phyloP scores from a whole-genome alignment of 306 rosid genomes.

The Trifolium dubium region DNA sequence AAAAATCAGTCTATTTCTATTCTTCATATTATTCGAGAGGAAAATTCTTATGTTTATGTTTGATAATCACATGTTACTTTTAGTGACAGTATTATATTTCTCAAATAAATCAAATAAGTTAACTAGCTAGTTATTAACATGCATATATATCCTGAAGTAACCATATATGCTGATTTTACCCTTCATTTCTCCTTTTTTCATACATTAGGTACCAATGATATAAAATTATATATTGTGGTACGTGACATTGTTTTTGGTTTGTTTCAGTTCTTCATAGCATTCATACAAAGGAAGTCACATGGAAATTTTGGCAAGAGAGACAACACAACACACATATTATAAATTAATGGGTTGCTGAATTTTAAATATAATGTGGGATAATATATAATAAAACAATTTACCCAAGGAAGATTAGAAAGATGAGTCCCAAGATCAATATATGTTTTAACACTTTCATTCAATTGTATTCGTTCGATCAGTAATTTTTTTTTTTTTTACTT shows the following conservation, averaged over 20 bases:
- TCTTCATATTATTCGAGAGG: too few relatives aligned
- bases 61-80: not conserved
- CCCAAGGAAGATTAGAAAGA: not conserved
- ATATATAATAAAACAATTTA: not conserved
- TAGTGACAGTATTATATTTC: not conserved
- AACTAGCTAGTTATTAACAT: too few relatives aligned
- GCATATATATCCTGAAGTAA: not conserved
- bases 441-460: too few relatives aligned
- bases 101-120: not conserved
- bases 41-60: too few relatives aligned
- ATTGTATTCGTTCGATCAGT: too few relatives aligned
- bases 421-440: not conserved
- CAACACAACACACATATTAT: not conserved
- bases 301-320: not conserved
- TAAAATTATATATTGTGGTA: not conserved
- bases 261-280: conserved; percentile 2
- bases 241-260: not conserved
- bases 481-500: too few relatives aligned
- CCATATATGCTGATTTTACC: not conserved
- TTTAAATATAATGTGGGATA: conserved; percentile 6
- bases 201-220: not conserved
- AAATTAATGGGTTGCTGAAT: conserved; percentile 1
- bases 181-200: not conserved
- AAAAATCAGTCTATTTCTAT: too few relatives aligned
- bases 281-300: conserved; percentile 3